phyloP scores from a whole-genome alignment of 2,329 filamentous ascomycete species.

The Colletotrichum navitas region DNA sequence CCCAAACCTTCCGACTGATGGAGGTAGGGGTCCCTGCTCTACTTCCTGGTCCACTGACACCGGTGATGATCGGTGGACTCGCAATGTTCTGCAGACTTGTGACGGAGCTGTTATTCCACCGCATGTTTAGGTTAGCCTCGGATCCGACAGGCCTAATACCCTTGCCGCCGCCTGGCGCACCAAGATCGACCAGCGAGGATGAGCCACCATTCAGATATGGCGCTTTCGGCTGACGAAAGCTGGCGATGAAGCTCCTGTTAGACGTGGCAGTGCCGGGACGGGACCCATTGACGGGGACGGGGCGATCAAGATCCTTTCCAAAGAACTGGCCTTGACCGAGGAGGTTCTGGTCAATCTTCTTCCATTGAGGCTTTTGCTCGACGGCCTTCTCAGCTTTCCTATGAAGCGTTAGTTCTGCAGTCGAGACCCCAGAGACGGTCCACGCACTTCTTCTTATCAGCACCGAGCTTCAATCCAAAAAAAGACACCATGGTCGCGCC shows the following conservation, averaged over 20 bases:
- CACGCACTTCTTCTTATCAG: slow-evolving; percentile 66
- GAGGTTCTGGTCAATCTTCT: slow-evolving; percentile 51
- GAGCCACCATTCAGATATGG: slow-evolving; percentile 54
- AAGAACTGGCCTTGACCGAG: slow-evolving; percentile 54
- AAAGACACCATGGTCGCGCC: slow-evolving; percentile 66
- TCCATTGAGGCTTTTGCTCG: slow-evolving; percentile 46
- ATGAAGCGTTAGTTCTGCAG: slow-evolving; percentile 10
- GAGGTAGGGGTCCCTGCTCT: slow-evolving; percentile 53
- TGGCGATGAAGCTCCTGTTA: slow-evolving; percentile 41
- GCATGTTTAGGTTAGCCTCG: slow-evolving; percentile 55
- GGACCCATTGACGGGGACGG: slow-evolving; percentile 49
- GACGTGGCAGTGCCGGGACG: slow-evolving; percentile 55
- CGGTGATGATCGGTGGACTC: slow-evolving; percentile 46
- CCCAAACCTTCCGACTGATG: slow-evolving; percentile 53
- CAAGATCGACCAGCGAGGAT: slow-evolving; percentile 62
- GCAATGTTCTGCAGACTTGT: slow-evolving; percentile 51
- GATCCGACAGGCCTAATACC: slow-evolving; percentile 53
- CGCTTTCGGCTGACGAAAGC: slow-evolving; percentile 46
- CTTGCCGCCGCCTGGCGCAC: slow-evolving; percentile 49
- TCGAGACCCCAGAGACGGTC: neutral
- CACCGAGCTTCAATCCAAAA: slow-evolving; percentile 68
- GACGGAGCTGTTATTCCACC: slow-evolving; percentile 52
- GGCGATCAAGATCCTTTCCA: slow-evolving; percentile 52
- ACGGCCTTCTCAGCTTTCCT: slow-evolving; percentile 44
- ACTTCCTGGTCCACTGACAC: slow-evolving; percentile 44